Base-by-base conservation (phyloP, 2,329 filamentous ascomycete species). In the Remersonia thermophila region DNA sequence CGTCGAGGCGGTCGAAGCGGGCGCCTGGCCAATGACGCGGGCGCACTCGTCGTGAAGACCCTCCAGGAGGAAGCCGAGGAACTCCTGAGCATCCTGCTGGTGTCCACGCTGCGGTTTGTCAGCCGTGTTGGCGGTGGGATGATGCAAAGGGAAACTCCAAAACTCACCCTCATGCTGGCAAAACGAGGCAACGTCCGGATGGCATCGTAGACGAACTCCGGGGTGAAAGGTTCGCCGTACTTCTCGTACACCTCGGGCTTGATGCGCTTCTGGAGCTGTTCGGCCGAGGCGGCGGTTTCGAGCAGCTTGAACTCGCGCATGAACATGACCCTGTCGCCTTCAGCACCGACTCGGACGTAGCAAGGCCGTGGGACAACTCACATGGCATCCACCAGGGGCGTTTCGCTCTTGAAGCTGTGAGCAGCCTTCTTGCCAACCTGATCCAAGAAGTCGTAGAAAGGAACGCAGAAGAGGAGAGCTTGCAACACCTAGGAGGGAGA, bases 61-160 rank as follows among this genome's bases (percentile, higher is more conserved):
- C 52, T 94, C 87, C 3, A 98, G 68, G 25, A 98, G 66, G 55
- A 96, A 93, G 1, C 87, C 89, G 16, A 98, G 66, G 48, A 98
- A 98, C 53, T 98, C 91, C 54, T 98, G 86, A 1, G 91, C 91
- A 61, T 98, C 91, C 65, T 98, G 89, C 56, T 98, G 91, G 50
- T 95, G 89, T 12, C 91, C 91, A 42, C 86, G 82, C 79, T 86
- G 45, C 29, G 37, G 59, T 45, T 58, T 39, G 44, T 52, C 42
- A 54, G 51, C 32, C 7, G 11, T 11, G 12, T 9, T 33, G 7
- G 20, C 20, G 20, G 20, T 9, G 9, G 20, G 5, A 23, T n/a
- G 7, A 32, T 2, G 4, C 1, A 6, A 7, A 33, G 20, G 14
- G 2, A 20, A 30, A 5, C 26, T 17, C 5, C 16, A 47, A 32